These are phyloP conservation scores for Fusarium sp. DNA, from an alignment of 2,329 filamentous ascomycete genomes.

Conservation along the genomic window DNA sequence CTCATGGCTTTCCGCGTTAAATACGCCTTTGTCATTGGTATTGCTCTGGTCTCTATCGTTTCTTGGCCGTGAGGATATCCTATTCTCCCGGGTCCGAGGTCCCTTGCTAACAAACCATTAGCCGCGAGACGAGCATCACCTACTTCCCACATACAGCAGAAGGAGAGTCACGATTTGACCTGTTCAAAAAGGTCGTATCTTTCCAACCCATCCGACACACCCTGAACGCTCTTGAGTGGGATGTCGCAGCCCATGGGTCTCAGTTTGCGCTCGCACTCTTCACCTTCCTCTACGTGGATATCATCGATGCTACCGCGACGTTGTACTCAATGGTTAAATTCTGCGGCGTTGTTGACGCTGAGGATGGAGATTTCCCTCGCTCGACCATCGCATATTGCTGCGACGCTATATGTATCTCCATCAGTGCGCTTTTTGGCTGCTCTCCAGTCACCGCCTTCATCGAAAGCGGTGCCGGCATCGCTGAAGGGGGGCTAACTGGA, in stretches of 20 bases:
- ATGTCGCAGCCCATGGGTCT: slow-evolving; percentile 71
- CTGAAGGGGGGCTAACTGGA: slow-evolving; percentile 76
- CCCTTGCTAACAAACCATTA: neutral
- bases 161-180: slow-evolving; percentile 77
- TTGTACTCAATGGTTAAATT: slow-evolving; percentile 81
- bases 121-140: slow-evolving; percentile 71
- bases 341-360: slow-evolving; percentile 68
- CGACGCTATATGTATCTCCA: slow-evolving; percentile 74
- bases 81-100: neutral
- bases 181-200: slow-evolving; percentile 83
- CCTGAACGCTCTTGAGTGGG: slow-evolving; percentile 77
- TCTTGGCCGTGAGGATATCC: slow-evolving; percentile 77
- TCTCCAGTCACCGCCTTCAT: slow-evolving; percentile 78
- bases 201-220: slow-evolving; percentile 79
- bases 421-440: slow-evolving; percentile 73
- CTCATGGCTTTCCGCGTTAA: slow-evolving; percentile 85
- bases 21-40: slow-evolving; percentile 83
- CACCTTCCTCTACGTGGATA: slow-evolving; percentile 80
- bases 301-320: slow-evolving; percentile 78
- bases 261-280: slow-evolving; percentile 81
- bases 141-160: slow-evolving; percentile 78
- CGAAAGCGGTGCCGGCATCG: slow-evolving; percentile 77
- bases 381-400: slow-evolving; percentile 80
- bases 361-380: slow-evolving; percentile 80
- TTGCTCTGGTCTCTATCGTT: slow-evolving; percentile 82